Evolutionary conservation across 1,139 yeast species (phyloP), one percentile per base, ranked within the genome.

Genomic region (Yamadazyma mexicana): DNA sequence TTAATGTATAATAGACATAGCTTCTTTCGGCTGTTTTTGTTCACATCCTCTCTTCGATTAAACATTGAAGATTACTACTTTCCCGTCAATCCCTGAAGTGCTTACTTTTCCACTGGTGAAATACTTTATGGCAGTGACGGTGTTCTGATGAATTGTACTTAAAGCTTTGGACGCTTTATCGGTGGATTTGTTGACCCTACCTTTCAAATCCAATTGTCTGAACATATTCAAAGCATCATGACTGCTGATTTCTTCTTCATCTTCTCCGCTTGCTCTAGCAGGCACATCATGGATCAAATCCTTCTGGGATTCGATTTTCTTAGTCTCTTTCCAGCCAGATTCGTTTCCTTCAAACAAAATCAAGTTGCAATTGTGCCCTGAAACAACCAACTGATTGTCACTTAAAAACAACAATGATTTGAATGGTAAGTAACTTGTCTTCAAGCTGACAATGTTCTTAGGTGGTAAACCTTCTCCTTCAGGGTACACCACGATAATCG

Each of bases 351-450:
- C 75, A 56, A 87, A 92, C 31, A 88, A 83, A 42, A 91, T 79
- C 45, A 96, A 95, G 62, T 87, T 89, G 64, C 95, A 87, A 59
- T 88, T 89, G 66, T 85, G 91, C 33, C 99, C 99, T 8, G 94
- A 98, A 34, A 87, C 94, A 38, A 89, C 75, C 40, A 91, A 67
- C 52, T 81, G 79, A 51, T 70, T 65, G 49, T 85, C 86, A 46
- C 75, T 68, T 42, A 81, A 68, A 75, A 87, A 94, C 37, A 81
- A 68, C 40, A 91, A 62, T 3, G 95, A 72, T 52, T 79, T 80
- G 72, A 88, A 88, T 35, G 98, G 97, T 60, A 92, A 73, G 52
- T 82, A 80, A 39, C 83, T 79, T n/a, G 94, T 83, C 48, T 79
- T 75, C 35, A 86, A 75, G 39, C 63, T 70, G 34, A 62, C 52